These are phyloP conservation scores for Adiantum capillusveneris DNA, from an alignment of 75 land plant genomes.

Conservation along the genomic window DNA sequence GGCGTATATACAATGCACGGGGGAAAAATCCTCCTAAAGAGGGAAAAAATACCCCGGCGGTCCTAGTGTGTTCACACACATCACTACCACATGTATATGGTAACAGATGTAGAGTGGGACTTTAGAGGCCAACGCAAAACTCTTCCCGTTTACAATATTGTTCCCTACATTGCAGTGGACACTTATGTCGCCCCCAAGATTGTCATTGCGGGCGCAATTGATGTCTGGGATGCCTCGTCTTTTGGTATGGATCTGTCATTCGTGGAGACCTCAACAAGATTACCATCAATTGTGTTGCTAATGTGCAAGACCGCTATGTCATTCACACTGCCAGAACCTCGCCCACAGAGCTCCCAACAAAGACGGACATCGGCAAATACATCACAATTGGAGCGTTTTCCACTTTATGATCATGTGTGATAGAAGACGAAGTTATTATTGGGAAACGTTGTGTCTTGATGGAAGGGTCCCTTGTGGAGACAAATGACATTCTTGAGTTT, in stretches of 20 bases:
- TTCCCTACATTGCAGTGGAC: constrained; percentile 85
- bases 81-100: too few relatives aligned
- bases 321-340: constrained; percentile 82
- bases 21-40: too few relatives aligned
- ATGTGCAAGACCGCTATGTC: constrained; percentile 80
- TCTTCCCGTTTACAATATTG: constrained; percentile 70
- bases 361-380: constrained; percentile 73
- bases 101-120: constrained; percentile 88
- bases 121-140: constrained; percentile 75
- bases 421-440: constrained; percentile 81
- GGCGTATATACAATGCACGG: too few relatives aligned
- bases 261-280: constrained; percentile 95
- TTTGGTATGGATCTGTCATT: constrained; percentile 83
- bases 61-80: too few relatives aligned
- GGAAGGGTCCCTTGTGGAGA: constrained; percentile 96
- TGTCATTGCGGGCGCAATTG: constrained; percentile 84
- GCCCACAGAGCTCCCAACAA: constrained; percentile 88
- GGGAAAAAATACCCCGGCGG: too few relatives aligned
- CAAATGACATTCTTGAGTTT: constrained; percentile 81
- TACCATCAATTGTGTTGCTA: constrained; percentile 74
- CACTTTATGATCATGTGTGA: constrained; percentile 78
- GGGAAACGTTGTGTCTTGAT: constrained; percentile 88
- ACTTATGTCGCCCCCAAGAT: constrained; percentile 95
- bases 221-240: constrained; percentile 64
- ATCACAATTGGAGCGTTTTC: constrained; percentile 75